A percentile compares a stretch with the other conserved stretches of the same genome.
Evolutionary conservation across 2,329 filamentous ascomycete genomes (phyloP).

Genomic region (Fusarium transvaalense): DNA sequence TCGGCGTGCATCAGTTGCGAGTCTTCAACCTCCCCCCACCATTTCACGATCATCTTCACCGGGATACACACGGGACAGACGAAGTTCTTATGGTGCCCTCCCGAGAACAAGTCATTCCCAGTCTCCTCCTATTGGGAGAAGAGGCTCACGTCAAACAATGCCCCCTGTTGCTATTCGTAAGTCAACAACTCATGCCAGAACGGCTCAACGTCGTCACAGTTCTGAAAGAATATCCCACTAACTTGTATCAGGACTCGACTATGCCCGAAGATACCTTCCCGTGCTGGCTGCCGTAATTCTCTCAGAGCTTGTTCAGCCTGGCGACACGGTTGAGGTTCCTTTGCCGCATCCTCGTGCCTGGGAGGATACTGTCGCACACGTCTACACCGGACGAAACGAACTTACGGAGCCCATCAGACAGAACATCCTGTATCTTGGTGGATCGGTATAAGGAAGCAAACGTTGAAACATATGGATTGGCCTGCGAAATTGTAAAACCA

Average conservation of each 20-base stretch:
- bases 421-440: constrained; percentile 69
- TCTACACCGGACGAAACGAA: constrained; percentile 65
- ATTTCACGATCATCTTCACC: constrained; percentile 26
- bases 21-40: constrained; percentile 18
- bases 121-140: constrained; percentile 19
- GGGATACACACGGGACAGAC: constrained; percentile 10
- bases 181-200: background rate
- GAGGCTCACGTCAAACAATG: constrained; percentile 22
- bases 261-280: constrained; percentile 59
- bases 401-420: constrained; percentile 60
- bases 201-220: background rate
- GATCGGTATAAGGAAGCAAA: constrained; percentile 55
- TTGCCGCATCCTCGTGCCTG: constrained; percentile 69
- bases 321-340: constrained; percentile 69
- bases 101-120: background rate
- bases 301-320: constrained; percentile 63
- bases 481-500: background rate
- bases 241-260: constrained; percentile 47
- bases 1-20: constrained; percentile 35
- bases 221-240: constrained; percentile 2
- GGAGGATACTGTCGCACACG: constrained; percentile 66
- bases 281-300: constrained; percentile 67
- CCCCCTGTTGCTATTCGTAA: constrained; percentile 45
- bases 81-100: constrained; percentile 31
- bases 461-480: background rate